Evolutionary conservation across 768 basidiomycete species (phyloP), one percentile per base, ranked within the genome.

Genomic region (Pisolithus microcarpus): DNA sequence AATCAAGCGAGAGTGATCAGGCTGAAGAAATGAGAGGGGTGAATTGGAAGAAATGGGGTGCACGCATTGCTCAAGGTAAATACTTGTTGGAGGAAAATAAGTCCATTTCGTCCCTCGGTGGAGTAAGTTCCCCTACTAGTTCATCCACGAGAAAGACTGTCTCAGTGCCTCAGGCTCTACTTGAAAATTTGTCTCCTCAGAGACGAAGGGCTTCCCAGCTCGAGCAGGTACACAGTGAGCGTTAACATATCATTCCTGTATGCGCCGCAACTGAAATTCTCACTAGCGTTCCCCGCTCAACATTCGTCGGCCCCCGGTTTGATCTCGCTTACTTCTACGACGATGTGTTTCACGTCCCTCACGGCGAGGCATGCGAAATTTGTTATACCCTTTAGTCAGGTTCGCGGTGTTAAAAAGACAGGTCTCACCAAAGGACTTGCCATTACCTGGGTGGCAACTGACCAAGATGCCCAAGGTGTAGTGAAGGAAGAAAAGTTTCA

Each of bases 221-320:
- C 13, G 58, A 57, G 21, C 65, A 70, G 45, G 56, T 62, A 0
- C 66, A 71, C 42, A 70, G 76, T 77, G 52, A 46, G 71, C 21
- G 43, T 13, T 43, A 42, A 44, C 48, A 15, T 23, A 24, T n/a
- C 16, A 10, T 39, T 19, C 9, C 38, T 13, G 46, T n/a, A 40
- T n/a, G 36, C 28, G 13, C 16, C 13, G 48, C 18, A 38, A 46
- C 42, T 54, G 7, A 57, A 38, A 3, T 18, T 8, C 49, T 43
- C 26, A 40, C 46, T 46, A 86, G 84, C 78, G 1, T 86, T 78
- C 64, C 75, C 81, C 47, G 81, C 80, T 38, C 81, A 85, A 52
- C 71, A 77, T 49, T 67, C 67, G 43, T 73, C 79, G 24, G 64
- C 67, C 5, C 79, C 81, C 1, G 84, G 84, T 1, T 61, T 85